These are phyloP conservation scores for Fistulinella staudtii DNA, from an alignment of 1,284 basidiomycete genomes.

Conservation along the genomic window DNA sequence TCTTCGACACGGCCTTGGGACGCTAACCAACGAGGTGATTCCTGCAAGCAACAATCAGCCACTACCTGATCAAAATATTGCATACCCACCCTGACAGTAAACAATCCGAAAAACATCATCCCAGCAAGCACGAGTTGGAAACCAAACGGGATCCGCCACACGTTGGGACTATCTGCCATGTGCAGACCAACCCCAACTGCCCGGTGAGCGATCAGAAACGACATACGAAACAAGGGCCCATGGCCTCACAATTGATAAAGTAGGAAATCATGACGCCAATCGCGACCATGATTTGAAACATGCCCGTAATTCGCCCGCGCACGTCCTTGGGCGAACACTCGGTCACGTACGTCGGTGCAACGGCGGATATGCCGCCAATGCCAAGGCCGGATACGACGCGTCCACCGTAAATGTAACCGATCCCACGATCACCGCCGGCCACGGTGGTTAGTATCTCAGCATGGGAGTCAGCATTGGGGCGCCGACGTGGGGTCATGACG, in stretches of 20 bases:
- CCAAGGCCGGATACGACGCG: slow-evolving; percentile 63
- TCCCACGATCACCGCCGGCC: slow-evolving; percentile 50
- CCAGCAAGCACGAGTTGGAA: slow-evolving; percentile 76
- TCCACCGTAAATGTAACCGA: slow-evolving; percentile 70
- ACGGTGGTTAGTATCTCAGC: slow-evolving; percentile 61
- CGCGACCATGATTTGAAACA: slow-evolving; percentile 83
- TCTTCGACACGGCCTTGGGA: slow-evolving; percentile 49
- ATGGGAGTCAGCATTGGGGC: too few species aligned
- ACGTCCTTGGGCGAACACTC: slow-evolving; percentile 77
- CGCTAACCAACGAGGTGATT: slow-evolving; percentile 64
- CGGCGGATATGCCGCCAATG: slow-evolving; percentile 56
- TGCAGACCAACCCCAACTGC: slow-evolving; percentile 63
- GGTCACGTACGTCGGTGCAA: slow-evolving; percentile 73
- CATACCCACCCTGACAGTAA: slow-evolving; percentile 57
- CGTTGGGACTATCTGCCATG: slow-evolving; percentile 41
- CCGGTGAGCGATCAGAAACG: too few species aligned
- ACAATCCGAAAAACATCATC: slow-evolving; percentile 68
- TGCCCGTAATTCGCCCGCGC: slow-evolving; percentile 65
- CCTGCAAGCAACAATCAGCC: slow-evolving; percentile 40
- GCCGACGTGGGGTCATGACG: too few species aligned
- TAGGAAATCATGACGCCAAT: slow-evolving; percentile 75
- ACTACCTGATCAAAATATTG: slow-evolving; percentile 14
- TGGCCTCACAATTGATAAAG: slow-evolving; percentile 65
- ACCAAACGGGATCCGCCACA: slow-evolving; percentile 75
- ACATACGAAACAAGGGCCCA: too few species aligned